Evolutionary conservation across 1,284 basidiomycete species (phyloP).

Genomic region (Sanghuangporus weigelae): DNA sequence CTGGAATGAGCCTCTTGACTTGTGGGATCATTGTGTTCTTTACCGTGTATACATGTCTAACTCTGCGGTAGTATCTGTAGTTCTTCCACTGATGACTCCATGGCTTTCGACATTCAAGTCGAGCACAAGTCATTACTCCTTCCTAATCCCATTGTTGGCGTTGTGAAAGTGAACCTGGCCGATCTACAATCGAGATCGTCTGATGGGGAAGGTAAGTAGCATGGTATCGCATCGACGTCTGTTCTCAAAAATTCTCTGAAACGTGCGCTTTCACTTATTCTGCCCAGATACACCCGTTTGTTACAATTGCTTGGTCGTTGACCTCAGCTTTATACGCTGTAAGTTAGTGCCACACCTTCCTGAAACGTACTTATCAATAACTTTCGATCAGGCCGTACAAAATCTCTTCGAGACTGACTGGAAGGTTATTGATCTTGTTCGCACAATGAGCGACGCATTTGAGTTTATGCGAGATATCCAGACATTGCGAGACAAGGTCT

Average conservation of each 20-base stretch:
- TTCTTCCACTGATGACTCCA: background rate
- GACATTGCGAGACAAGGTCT: background rate
- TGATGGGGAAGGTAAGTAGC: background rate
- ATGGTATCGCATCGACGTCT: background rate
- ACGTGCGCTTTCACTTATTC: background rate
- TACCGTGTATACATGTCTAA: background rate
- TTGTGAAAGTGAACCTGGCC: background rate
- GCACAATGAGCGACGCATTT: conserved; percentile 9
- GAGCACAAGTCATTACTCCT: background rate
- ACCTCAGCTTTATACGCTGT: background rate
- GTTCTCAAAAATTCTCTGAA: background rate
- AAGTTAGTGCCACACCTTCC: background rate
- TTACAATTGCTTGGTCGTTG: background rate
- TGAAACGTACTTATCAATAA: background rate
- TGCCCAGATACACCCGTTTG: background rate
- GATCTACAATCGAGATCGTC: background rate
- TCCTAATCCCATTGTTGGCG: background rate
- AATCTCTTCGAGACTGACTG: background rate
- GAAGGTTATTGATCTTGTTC: conserved; percentile 7
- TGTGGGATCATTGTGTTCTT: background rate
- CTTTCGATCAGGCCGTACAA: background rate
- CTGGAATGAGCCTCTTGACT: background rate
- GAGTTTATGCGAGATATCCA: conserved; percentile 7
- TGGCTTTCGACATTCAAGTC: background rate
- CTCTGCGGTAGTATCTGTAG: background rate